Evolutionary conservation across 495 filamentous ascomycete species (phyloP).

Genomic region (Aspergillus sclerotiicarbonarius): DNA sequence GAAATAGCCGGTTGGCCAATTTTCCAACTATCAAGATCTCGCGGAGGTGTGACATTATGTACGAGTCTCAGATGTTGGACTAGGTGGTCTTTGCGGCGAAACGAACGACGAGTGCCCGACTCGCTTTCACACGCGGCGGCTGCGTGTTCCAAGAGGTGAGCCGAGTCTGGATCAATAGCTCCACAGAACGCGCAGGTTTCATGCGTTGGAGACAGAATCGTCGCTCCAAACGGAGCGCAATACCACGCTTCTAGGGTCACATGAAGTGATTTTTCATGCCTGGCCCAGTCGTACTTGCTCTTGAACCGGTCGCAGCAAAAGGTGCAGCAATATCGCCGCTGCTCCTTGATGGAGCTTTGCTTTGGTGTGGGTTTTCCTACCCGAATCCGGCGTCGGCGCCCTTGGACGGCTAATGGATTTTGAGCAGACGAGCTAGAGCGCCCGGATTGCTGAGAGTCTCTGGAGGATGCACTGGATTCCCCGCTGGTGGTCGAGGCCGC

Average conservation of each 20-base stretch:
- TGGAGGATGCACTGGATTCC: constrained; percentile 21
- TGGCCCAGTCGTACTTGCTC: constrained; percentile 77
- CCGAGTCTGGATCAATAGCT: too few species aligned
- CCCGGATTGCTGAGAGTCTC: constrained; percentile 13
- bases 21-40: too few species aligned
- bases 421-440: constrained; percentile 35
- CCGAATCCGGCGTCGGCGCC: constrained; percentile 42
- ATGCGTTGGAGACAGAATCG: constrained; percentile 43
- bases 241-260: constrained; percentile 72
- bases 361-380: constrained; percentile 55
- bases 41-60: too few species aligned
- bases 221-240: constrained; percentile 61
- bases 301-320: constrained; percentile 79
- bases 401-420: background rate
- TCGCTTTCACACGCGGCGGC: too few species aligned
- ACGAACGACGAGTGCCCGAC: too few species aligned
- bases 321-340: constrained; percentile 51
- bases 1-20: constrained; percentile 26
- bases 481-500: constrained; percentile 56
- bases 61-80: too few species aligned
- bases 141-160: too few species aligned
- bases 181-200: constrained; percentile 33
- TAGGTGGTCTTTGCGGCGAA: too few species aligned
- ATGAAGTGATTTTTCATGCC: constrained; percentile 78
- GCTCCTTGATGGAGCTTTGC: constrained; percentile 24